Base-by-base conservation (phyloP, 306 rosid species). In the Styphnolobium japonicum region DNA sequence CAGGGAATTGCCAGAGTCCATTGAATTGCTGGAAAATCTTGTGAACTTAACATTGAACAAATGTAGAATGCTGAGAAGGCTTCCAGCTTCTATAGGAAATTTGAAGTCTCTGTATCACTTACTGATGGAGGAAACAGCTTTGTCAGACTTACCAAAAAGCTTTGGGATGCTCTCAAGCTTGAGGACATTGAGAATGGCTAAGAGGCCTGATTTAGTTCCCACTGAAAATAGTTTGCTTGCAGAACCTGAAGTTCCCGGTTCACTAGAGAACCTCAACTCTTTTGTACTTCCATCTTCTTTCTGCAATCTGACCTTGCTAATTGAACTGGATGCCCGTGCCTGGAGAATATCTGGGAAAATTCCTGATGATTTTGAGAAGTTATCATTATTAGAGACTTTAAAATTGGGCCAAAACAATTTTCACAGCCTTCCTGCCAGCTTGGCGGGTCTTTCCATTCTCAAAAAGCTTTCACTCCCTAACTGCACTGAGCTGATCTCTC, bases 121-220 rank as follows among this genome's bases (percentile, higher is more conserved):
- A 58, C 10, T 4, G 37, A 88, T 92, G 89, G 84, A 21, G 75
- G 90, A 85, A 60, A 89, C 90, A 0, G 81, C 80, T 18, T 62
- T 88, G 53, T 63, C 78, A 18, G 85, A 83, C 67, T 79, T 92
- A 71, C 97, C 94, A 4, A 86, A 86, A 76, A 88, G 84, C 64
- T 91, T 91, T 18, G 90, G 92, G 31, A 83, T 46, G 89, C 93
- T 89, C 39, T 81, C 92, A 40, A 83, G 37, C 39, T 86, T 91
- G 75, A 86, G 78, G 80, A 80, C 60, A 67, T 65, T 92, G 57
- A 74, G 62, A 21, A 88, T 89, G 87, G 75, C 84, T 23, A 88
- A 86, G 74, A 81, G 11, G 62, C 78, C 74, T 51, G 21, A 39
- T 37, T 18, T 21, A 40, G 23, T 48, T 52, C 15, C 73, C 10